Base-by-base conservation (phyloP, 2,329 filamentous ascomycete species). In the Microcyclospora tardicrescens region DNA sequence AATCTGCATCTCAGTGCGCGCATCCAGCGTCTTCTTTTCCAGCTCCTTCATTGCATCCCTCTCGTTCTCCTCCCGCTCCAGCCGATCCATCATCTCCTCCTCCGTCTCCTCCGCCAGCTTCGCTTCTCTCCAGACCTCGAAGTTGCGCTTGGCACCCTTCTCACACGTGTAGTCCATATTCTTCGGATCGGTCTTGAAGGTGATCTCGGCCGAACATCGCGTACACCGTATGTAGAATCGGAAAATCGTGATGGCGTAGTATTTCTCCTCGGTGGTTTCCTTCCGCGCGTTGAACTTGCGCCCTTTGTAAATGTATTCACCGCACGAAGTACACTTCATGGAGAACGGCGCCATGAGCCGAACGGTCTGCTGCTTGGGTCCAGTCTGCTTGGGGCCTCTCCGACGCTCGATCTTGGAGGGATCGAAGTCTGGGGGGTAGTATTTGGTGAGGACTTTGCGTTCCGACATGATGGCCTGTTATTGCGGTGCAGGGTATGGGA, bases 221-320 rank as follows among this genome's bases (percentile, higher is more conserved):
- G 87, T 93, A 63, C 89, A 95, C 6, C 84, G 74, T 42, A 61
- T 61, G 63, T 87, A 91, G 68, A 96, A 95, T 24, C 81, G 76
- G 64, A 80, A 91, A 46, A 93, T 86, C 43, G 84, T 76, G 45
- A 96, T 93, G 36, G 75, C 75, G 34, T 94, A 76, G 65, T 98
- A 98, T 50, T 81, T 83, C 53, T 95, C 83, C 14, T 91, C 82
- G 0, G 84, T 85, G 0, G 83, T 94, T 57, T 95, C 86, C 57
- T 98, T 98, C 28, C 84, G 74, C 2, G 85, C 81, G 63, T 96
- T 96, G 72, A 96, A 96, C 56, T 95, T 96, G 43, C 87, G 77
- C 0, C 87, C 87, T 52, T 85, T 84, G 69, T 93, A 89, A 55
- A 93, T 91, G 66, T 81, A 94, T 62, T 93, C 83, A 54, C 76